Evolutionary conservation across 2,329 filamentous ascomycete species (phyloP).

Genomic region (Neonectria sp.): DNA sequence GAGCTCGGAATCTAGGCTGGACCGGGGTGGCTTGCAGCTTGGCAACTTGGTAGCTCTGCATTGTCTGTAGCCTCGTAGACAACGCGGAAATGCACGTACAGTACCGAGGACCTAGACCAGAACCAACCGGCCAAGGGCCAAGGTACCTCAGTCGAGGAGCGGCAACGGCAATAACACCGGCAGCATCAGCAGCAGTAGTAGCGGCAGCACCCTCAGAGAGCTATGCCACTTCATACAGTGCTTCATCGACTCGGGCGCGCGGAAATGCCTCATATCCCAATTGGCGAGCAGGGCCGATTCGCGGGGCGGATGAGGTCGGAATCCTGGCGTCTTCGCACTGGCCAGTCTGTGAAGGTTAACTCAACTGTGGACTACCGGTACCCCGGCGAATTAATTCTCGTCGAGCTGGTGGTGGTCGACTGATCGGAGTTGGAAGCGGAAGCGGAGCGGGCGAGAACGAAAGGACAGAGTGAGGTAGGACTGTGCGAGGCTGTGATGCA

Average conservation of each 20-base stretch:
- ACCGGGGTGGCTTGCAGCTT: constrained; percentile 7
- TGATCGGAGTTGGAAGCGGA: background rate
- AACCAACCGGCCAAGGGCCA: background rate
- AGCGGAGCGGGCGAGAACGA: too few relatives aligned
- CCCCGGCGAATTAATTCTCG: background rate
- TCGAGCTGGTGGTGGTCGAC: constrained; percentile 6
- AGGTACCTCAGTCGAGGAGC: background rate
- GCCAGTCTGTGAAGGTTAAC: constrained; percentile 20
- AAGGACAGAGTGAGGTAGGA: background rate
- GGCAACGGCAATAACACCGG: constrained; percentile 10
- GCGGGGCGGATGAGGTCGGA: constrained; percentile 31
- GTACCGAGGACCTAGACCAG: constrained; percentile 3
- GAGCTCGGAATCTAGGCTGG: constrained; percentile 2
- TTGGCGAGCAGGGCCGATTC: constrained; percentile 32
- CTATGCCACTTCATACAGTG: constrained; percentile 37
- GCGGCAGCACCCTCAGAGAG: constrained; percentile 29
- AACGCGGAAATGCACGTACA: constrained; percentile 15
- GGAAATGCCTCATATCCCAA: constrained; percentile 46
- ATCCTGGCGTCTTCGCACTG: constrained; percentile 29
- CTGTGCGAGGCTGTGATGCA: background rate
- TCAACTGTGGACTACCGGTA: background rate
- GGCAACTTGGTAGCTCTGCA: background rate
- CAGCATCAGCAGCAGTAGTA: constrained; percentile 19
- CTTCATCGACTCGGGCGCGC: constrained; percentile 30
- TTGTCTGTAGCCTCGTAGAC: constrained; percentile 3